Evolutionary conservation across 805 yeast species (phyloP), one percentile per base, ranked within the genome.

Genomic region (Pichia phayaonensis): DNA sequence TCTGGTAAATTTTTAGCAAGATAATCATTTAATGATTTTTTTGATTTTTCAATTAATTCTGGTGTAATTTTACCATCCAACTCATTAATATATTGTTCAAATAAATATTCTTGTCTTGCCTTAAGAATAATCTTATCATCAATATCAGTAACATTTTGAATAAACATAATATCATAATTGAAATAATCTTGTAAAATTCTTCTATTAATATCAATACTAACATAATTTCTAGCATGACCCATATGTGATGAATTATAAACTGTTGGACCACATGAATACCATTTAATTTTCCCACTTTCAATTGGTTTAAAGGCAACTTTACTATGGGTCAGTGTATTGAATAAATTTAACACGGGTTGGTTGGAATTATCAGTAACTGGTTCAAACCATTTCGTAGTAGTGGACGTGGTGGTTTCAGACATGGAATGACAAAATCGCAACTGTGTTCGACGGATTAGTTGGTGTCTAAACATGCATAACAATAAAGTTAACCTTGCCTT

Each of bases 221-320:
- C 98, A 62, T 94, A 94, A 70, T 94, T 94, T 68, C 99, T 77
- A 15, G 99, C 99, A 67, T 94, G 99, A 22, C 99, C 99, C 97
- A 94, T 90, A 64, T 94, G 99, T 47, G 90, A 80, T 34, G 94
- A 81, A 68, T 94, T 96, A 64, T 94, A 94, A 16, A 94, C 99
- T 0, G 99, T 94, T 13, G 99, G 99, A 7, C 99, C 99, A 76
- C 99, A 94, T 51, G 90, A 86, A 72, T 94, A 94, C 99, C 99
- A 94, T 0, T 90, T 77, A 46, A 94, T 86, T 52, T 76, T 78
- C 53, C 79, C 77, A 2, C 79, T 77, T 26, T 72, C 70, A 50
- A 73, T 68, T 2, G 98, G 95, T n/a, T 81, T 67, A 60, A 94
- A 92, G 51, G 74, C 84, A 39, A 80, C 86, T 63, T 92, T 92